phyloP scores from a whole-genome alignment of 2,329 filamentous ascomycete species.

The Fusarium caatingaense region DNA sequence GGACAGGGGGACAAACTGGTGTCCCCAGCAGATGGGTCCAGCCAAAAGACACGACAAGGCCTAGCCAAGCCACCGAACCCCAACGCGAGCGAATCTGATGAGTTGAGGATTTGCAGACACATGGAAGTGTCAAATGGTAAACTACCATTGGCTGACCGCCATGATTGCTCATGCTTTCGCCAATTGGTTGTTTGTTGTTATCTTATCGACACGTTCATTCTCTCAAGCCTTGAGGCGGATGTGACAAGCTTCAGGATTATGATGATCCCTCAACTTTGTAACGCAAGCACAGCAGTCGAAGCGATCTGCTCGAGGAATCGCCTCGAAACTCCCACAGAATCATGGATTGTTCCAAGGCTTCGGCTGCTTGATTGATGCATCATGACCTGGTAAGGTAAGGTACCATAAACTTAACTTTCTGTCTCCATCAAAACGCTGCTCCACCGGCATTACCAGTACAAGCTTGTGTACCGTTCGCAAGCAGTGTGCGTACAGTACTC shows the following conservation, averaged over 20 bases:
- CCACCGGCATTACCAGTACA: slow-evolving; percentile 15
- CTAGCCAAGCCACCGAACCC: slow-evolving; percentile 41
- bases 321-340: slow-evolving; percentile 20
- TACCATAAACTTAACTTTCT: slow-evolving; percentile 28
- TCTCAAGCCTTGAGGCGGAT: not conserved
- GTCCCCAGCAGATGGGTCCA: slow-evolving; percentile 31
- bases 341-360: slow-evolving; percentile 38
- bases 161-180: slow-evolving; percentile 20
- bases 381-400: slow-evolving; percentile 33
- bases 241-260: slow-evolving; percentile 2
- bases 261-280: not conserved
- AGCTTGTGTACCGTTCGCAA: slow-evolving; percentile 17
- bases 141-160: slow-evolving; percentile 23
- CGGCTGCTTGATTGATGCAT: slow-evolving; percentile 15
- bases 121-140: slow-evolving; percentile 30
- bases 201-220: slow-evolving; percentile 22
- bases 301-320: slow-evolving; percentile 19
- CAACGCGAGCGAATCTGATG: slow-evolving; percentile 39
- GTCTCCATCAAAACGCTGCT: slow-evolving; percentile 34
- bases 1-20: slow-evolving; percentile 21
- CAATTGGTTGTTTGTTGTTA: slow-evolving; percentile 26
- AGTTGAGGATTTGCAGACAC: slow-evolving; percentile 30
- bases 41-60: slow-evolving; percentile 22
- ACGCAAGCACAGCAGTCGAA: slow-evolving; percentile 4
- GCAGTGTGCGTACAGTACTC: slow-evolving; percentile 19